Conservation (phyloP, 2,329 filamentous ascomycete genomes). For the Emergomyces orientalis region DNA sequence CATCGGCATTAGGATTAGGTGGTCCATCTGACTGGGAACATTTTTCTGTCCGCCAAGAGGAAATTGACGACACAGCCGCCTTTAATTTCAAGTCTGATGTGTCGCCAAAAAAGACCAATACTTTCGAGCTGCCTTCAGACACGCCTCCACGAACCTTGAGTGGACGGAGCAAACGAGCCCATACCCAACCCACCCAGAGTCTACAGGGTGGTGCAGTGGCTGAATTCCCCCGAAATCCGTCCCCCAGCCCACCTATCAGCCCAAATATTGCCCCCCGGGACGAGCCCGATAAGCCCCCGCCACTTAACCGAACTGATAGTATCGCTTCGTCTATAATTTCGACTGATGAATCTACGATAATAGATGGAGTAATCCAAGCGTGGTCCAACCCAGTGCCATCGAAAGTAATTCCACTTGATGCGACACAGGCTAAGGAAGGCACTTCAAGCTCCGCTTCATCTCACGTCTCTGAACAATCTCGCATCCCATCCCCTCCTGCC, state of each 20-base stretch:
- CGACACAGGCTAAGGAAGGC: slow-evolving; percentile 9
- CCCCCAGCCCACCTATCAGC: neutral
- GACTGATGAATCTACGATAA: slow-evolving; percentile 27
- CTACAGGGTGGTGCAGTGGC: neutral
- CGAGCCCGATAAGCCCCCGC: slow-evolving; percentile 9
- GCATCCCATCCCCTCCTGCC: slow-evolving; percentile 8
- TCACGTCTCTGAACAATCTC: slow-evolving; percentile 4
- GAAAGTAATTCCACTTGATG: slow-evolving; percentile 10
- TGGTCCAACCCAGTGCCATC: slow-evolving; percentile 32
- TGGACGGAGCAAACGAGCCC: neutral
- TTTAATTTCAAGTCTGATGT: slow-evolving; percentile 11
- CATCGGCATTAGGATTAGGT: slow-evolving; percentile 33
- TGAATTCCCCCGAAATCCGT: neutral
- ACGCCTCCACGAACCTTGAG: neutral
- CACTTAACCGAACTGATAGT: slow-evolving; percentile 24
- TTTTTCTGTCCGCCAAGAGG: slow-evolving; percentile 27
- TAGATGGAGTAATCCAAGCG: slow-evolving; percentile 38
- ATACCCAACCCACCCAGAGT: neutral
- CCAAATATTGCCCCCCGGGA: neutral
- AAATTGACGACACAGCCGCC: slow-evolving; percentile 28
- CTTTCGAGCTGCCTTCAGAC: slow-evolving; percentile 11
- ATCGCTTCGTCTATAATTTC: slow-evolving; percentile 22
- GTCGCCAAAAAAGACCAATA: slow-evolving; percentile 9
- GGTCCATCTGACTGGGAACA: slow-evolving; percentile 43
- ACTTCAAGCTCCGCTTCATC: neutral